Evolutionary conservation across 768 basidiomycete species (phyloP).

Genomic region (Panaeolus papilionaceus): DNA sequence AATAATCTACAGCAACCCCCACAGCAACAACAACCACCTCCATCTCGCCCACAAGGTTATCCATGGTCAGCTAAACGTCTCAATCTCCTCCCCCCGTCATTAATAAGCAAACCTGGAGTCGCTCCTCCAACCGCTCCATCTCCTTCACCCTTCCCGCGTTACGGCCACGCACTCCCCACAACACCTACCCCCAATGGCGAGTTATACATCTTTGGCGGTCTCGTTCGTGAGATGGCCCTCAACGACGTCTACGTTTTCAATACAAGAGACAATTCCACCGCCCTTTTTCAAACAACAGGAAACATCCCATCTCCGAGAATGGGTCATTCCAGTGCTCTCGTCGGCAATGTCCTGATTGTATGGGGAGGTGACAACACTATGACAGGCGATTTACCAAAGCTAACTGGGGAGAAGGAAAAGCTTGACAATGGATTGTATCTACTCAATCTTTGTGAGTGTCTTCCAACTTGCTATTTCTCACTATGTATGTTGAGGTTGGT

Average conservation of each 20-base stretch:
- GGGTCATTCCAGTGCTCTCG: slow-evolving; percentile 96
- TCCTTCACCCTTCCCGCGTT: slow-evolving; percentile 93
- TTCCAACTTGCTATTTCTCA: slow-evolving; percentile 7
- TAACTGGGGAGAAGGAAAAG: slow-evolving; percentile 50
- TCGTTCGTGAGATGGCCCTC: slow-evolving; percentile 86
- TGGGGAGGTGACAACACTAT: slow-evolving; percentile 99
- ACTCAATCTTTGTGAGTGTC: slow-evolving; percentile 85
- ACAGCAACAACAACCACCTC: slow-evolving; percentile 38
- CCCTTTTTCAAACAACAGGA: slow-evolving; percentile 85
- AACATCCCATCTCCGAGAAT: slow-evolving; percentile 90
- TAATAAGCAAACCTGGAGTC: slow-evolving; percentile 68
- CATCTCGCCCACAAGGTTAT: slow-evolving; percentile 58
- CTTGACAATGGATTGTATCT: slow-evolving; percentile 95
- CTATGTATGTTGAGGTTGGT: slow-evolving; percentile 17
- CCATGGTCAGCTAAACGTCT: slow-evolving; percentile 87
- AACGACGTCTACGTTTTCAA: slow-evolving; percentile 96
- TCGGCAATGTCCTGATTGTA: slow-evolving; percentile 93
- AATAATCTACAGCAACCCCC: slow-evolving; percentile 32
- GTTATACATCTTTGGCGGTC: slow-evolving; percentile 95
- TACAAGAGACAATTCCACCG: slow-evolving; percentile 77
- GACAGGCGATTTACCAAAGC: slow-evolving; percentile 60
- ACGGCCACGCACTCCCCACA: slow-evolving; percentile 91
- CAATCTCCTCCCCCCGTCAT: slow-evolving; percentile 67
- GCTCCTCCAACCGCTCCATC: slow-evolving; percentile 72
- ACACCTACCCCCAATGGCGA: slow-evolving; percentile 82